Conservation (phyloP, 495 filamentous ascomycete genomes). For the Aspergillus asperescens region DNA sequence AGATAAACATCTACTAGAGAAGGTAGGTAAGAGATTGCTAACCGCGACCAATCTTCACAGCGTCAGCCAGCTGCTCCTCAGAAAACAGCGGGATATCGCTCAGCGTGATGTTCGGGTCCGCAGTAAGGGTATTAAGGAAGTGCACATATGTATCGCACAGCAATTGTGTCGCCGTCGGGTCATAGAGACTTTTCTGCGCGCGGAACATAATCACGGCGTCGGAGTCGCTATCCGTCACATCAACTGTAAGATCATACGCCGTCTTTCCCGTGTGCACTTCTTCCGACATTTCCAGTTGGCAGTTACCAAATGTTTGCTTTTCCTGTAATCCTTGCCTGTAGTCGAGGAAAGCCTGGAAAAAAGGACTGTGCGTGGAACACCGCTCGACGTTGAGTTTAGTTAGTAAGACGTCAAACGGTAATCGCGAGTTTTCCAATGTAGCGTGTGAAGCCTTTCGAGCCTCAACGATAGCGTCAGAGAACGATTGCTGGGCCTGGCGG, state of each 20-base stretch:
- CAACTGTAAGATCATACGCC: conserved; percentile 4
- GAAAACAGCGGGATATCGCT: too few species aligned
- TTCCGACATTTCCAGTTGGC: too few species aligned
- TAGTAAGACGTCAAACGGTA: conserved; percentile 27
- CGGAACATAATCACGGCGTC: too few species aligned
- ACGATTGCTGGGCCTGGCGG: not conserved
- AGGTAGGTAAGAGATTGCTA: too few species aligned
- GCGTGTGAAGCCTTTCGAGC: conserved; percentile 4
- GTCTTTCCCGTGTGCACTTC: too few species aligned
- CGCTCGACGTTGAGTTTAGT: conserved; percentile 17
- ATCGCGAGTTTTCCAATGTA: conserved; percentile 17
- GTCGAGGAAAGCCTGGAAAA: conserved; percentile 30
- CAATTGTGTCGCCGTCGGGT: too few species aligned
- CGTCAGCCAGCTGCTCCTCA: too few species aligned
- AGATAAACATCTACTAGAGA: not conserved
- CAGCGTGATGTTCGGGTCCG: too few species aligned
- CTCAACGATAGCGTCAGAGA: conserved; percentile 23
- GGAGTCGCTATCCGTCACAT: conserved; percentile 8
- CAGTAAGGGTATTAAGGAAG: too few species aligned
- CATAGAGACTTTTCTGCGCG: too few species aligned
- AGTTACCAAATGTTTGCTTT: too few species aligned
- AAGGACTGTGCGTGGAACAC: conserved; percentile 16
- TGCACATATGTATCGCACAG: too few species aligned
- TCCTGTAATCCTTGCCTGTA: conserved; percentile 4
- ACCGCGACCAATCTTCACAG: not conserved